phyloP scores from a whole-genome alignment of 2,329 filamentous ascomycete genomes.

The Blastomyces emzantsi region DNA sequence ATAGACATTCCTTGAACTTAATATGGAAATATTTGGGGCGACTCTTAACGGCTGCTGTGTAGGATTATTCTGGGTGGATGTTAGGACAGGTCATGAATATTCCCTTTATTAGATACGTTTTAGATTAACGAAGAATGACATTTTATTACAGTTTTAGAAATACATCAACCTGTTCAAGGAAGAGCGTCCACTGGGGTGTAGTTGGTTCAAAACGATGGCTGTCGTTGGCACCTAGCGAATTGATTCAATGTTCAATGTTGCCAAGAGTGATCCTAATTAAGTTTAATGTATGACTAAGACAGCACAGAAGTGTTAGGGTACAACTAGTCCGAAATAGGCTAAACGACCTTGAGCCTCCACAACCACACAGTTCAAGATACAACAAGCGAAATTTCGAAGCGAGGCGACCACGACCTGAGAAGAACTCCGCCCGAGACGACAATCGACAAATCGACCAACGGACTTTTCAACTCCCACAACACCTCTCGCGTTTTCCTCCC shows the following conservation, averaged over 20 bases:
- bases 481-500: constrained; percentile 24
- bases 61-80: no score
- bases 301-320: constrained; percentile 26
- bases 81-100: background rate
- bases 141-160: background rate
- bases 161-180: no score
- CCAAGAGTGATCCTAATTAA: constrained; percentile 1
- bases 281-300: constrained; percentile 3
- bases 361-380: constrained; percentile 22
- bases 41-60: background rate
- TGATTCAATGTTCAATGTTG: no score
- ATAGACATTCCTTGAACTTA: background rate
- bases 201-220: background rate
- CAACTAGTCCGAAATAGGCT: constrained; percentile 33
- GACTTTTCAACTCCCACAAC: constrained; percentile 22
- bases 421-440: constrained; percentile 27
- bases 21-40: background rate
- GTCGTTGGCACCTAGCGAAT: background rate
- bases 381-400: constrained; percentile 16
- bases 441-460: constrained; percentile 15
- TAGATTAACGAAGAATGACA: background rate
- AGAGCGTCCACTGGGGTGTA: no score
- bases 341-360: constrained; percentile 33
- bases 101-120: background rate
- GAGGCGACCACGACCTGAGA: constrained; percentile 15